Evolutionary conservation across 2,329 filamentous ascomycete species (phyloP).

Genomic region (Bipolaris oryzae): DNA sequence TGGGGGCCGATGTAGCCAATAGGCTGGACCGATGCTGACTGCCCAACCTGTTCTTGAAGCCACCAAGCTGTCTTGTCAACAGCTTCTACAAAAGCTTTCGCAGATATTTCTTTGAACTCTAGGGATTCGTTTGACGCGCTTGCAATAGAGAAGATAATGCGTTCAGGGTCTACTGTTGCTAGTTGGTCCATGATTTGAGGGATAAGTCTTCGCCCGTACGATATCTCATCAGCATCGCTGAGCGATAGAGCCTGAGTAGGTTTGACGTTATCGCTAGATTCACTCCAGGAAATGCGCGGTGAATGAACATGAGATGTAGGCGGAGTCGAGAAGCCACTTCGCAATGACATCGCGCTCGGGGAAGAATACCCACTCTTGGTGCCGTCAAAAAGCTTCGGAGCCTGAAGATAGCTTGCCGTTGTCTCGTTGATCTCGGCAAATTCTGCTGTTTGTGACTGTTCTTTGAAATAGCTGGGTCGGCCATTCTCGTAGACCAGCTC

Average conservation of each 20-base stretch:
- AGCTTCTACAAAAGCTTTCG: constrained; percentile 37
- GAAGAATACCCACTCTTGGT: constrained; percentile 14
- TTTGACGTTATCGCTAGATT: too few species aligned
- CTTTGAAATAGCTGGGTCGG: constrained; percentile 28
- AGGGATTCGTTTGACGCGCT: constrained; percentile 6
- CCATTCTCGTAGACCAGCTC: constrained; percentile 28
- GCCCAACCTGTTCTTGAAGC: constrained; percentile 32
- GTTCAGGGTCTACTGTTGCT: constrained; percentile 25
- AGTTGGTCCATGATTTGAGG: constrained; percentile 32
- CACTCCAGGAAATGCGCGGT: not conserved
- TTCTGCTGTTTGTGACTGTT: constrained; percentile 11
- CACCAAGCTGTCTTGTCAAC: constrained; percentile 44
- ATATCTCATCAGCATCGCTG: not conserved
- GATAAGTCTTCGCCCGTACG: constrained; percentile 27
- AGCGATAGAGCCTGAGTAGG: not conserved
- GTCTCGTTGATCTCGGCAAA: constrained; percentile 8
- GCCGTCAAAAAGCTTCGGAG: constrained; percentile 5
- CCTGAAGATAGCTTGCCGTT: constrained; percentile 9
- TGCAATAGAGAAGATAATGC: constrained; percentile 26
- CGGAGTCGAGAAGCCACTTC: constrained; percentile 10
- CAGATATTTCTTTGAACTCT: constrained; percentile 33
- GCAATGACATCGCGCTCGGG: constrained; percentile 1
- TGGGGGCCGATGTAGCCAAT: constrained; percentile 36
- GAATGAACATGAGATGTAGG: not conserved
- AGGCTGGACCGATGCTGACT: constrained; percentile 21